These are phyloP conservation scores for Cladochytrium replicatum DNA, from an alignment of 192 early-diverging fungal species.

Conservation along the genomic window DNA sequence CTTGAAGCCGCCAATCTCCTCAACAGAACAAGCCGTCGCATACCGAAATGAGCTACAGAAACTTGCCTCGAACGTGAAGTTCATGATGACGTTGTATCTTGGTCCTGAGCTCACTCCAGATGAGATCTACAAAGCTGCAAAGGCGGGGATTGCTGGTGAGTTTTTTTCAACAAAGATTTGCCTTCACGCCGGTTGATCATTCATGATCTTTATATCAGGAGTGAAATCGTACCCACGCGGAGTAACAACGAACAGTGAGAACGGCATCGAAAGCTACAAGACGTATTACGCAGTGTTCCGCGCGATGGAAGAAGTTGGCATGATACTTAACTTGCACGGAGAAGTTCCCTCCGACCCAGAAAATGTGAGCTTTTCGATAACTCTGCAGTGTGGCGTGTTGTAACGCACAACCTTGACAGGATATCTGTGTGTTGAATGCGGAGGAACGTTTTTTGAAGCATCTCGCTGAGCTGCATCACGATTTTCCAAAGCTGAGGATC, in stretches of 20 bases:
- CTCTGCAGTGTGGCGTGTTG: neutral
- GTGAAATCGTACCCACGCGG: constrained; percentile 92
- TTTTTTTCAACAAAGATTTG: constrained; percentile 10
- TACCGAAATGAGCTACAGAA: constrained; percentile 71
- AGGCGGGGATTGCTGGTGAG: constrained; percentile 67
- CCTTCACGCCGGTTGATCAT: constrained; percentile 1
- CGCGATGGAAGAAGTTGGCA: constrained; percentile 87
- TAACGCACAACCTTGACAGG: constrained; percentile 24
- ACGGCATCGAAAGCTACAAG: constrained; percentile 83
- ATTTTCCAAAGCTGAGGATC: constrained; percentile 89
- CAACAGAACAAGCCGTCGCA: constrained; percentile 71
- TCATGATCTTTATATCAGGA: constrained; percentile 27
- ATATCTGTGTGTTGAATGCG: constrained; percentile 91
- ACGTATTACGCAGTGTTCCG: constrained; percentile 86
- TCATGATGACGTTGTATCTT: constrained; percentile 91
- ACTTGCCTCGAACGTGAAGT: constrained; percentile 78
- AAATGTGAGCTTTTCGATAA: constrained; percentile 29
- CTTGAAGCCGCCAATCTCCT: constrained; percentile 80
- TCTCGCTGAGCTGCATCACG: constrained; percentile 71
- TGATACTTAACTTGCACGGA: constrained; percentile 94
- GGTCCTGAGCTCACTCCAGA: constrained; percentile 76
- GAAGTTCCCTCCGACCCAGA: constrained; percentile 81
- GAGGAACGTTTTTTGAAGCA: constrained; percentile 86
- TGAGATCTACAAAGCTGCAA: constrained; percentile 76
- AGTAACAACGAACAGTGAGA: constrained; percentile 95